phyloP scores from a whole-genome alignment of 2,329 filamentous ascomycete species.

The Exophiala alcalophila region DNA sequence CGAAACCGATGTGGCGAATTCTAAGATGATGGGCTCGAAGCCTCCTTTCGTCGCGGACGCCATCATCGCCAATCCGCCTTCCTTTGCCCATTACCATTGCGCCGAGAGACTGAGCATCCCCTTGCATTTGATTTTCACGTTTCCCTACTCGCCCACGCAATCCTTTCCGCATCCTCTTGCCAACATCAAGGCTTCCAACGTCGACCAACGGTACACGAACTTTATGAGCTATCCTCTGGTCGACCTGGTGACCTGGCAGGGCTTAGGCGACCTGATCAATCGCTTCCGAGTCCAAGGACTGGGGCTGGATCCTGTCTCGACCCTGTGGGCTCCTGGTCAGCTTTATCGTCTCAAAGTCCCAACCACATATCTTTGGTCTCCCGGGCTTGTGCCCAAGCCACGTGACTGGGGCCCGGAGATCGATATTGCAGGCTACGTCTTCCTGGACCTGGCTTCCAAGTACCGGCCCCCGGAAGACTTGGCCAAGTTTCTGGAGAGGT shows the following conservation, averaged over 20 bases:
- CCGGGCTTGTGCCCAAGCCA: slow-evolving; percentile 51
- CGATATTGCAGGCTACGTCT: slow-evolving; percentile 54
- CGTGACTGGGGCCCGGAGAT: slow-evolving; percentile 55
- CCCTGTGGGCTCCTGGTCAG: slow-evolving; percentile 72
- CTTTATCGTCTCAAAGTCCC: slow-evolving; percentile 71
- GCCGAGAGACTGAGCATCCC: slow-evolving; percentile 38
- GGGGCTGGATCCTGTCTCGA: slow-evolving; percentile 69
- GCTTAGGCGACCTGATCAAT: slow-evolving; percentile 73
- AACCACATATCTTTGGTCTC: slow-evolving; percentile 67
- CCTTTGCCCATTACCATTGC: slow-evolving; percentile 39
- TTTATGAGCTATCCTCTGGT: slow-evolving; percentile 78
- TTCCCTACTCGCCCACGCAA: slow-evolving; percentile 73
- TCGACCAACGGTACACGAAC: slow-evolving; percentile 71
- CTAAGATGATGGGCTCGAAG: slow-evolving; percentile 63
- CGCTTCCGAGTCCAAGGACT: slow-evolving; percentile 67
- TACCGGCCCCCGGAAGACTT: slow-evolving; percentile 45
- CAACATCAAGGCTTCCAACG: slow-evolving; percentile 69
- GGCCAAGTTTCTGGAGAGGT: slow-evolving; percentile 30
- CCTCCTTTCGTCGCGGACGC: slow-evolving; percentile 38
- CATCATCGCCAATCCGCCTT: slow-evolving; percentile 41
- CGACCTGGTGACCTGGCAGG: slow-evolving; percentile 62
- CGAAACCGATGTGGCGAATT: slow-evolving; percentile 58
- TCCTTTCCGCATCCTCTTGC: slow-evolving; percentile 72
- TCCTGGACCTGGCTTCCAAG: slow-evolving; percentile 48
- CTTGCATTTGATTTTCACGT: slow-evolving; percentile 37